Percentiles rank a stretch among this genome's conserved stretches.
Conservation (phyloP, 805 yeast species). For the Groenewaldozyma tartarivorans region DNA sequence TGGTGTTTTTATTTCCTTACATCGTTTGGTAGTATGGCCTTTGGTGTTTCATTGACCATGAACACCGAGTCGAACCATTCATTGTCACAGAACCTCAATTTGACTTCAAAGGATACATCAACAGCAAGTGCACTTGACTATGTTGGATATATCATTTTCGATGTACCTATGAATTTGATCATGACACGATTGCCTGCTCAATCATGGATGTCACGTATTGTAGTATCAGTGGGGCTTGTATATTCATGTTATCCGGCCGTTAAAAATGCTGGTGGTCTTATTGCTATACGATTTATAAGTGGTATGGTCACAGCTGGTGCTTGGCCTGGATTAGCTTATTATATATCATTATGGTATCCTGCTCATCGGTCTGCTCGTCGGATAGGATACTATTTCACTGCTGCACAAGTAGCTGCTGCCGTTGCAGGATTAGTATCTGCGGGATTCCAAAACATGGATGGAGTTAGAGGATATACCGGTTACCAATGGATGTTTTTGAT, state of each 20-base stretch:
- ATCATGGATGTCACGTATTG: constrained; percentile 73
- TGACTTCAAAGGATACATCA: constrained; percentile 50
- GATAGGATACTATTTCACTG: constrained; percentile 83
- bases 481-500: constrained; percentile 82
- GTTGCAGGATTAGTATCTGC: constrained; percentile 82
- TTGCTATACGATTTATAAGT: constrained; percentile 60
- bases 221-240: constrained; percentile 66
- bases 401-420: constrained; percentile 87
- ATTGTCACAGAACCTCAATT: constrained; percentile 38
- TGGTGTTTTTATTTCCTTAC: constrained; percentile 74
- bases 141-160: constrained; percentile 77
- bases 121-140: constrained; percentile 73
- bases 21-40: constrained; percentile 68
- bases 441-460: constrained; percentile 79
- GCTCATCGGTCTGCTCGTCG: constrained; percentile 64
- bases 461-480: constrained; percentile 58
- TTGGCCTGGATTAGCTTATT: constrained; percentile 87
- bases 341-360: constrained; percentile 79
- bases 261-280: constrained; percentile 46
- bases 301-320: constrained; percentile 79
- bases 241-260: constrained; percentile 66
- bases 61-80: constrained; percentile 55
- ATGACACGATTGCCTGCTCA: constrained; percentile 84
- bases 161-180: constrained; percentile 76
- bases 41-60: constrained; percentile 77